Conservation (phyloP, 805 yeast species). For the Yamadazyma laniorum region DNA sequence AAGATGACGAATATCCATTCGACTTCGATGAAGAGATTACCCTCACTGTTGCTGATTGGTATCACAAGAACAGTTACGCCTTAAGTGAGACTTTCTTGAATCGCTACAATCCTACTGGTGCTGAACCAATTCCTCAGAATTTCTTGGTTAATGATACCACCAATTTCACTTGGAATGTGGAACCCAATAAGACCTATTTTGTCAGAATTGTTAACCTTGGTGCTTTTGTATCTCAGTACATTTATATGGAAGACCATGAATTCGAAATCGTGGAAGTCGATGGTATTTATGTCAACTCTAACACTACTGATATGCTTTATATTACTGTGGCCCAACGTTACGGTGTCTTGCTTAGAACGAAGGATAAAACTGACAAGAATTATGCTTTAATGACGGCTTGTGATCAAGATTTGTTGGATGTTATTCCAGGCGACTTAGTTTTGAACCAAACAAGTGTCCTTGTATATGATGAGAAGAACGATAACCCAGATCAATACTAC, state of each 20-base stretch:
- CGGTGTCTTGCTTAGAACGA: conserved; percentile 63
- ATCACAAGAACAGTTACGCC: conserved; percentile 52
- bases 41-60: conserved; percentile 61
- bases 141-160: conserved; percentile 63
- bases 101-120: conserved; percentile 79
- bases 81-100: conserved; percentile 50
- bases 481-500: conserved; percentile 17
- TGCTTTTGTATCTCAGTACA: conserved; percentile 63
- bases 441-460: conserved; percentile 56
- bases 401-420: conserved; percentile 69
- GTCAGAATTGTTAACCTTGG: conserved; percentile 67
- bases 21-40: conserved; percentile 61
- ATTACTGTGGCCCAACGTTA: conserved; percentile 82
- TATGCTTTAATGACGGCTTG: conserved; percentile 60
- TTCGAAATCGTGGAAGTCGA: conserved; percentile 43
- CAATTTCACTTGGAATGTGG: conserved; percentile 53
- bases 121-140: conserved; percentile 76
- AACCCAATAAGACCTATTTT: conserved; percentile 60
- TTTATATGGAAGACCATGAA: conserved; percentile 42
- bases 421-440: conserved; percentile 54
- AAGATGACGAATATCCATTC: conserved; percentile 57
- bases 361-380: conserved; percentile 42
- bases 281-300: conserved; percentile 58
- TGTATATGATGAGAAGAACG: conserved; percentile 43
- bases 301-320: conserved; percentile 53